Base-by-base conservation (phyloP, 148 eudicot species). In the Mesembryanthemum crystallinum region DNA sequence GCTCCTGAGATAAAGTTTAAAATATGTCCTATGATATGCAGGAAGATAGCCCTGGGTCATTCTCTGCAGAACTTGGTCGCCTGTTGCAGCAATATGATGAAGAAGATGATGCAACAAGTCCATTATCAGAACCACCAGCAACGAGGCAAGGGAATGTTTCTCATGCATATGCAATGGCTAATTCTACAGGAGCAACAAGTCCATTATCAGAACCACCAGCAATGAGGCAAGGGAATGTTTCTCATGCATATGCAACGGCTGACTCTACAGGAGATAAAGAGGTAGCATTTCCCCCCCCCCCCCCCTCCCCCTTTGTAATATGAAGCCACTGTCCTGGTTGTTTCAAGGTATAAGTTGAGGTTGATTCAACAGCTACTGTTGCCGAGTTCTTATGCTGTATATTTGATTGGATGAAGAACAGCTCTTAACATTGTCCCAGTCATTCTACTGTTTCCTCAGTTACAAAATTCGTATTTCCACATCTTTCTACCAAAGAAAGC, bases 101-200 rank as follows among this genome's bases (percentile, higher is more conserved):
- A n/a, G n/a, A 78, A 80, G 88, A 86, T 76, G 88, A 86, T 72
- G 88, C 88, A 30, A 86, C 76, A 4, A 86, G 88, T 81, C 75
- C 81, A 65, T 70, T 83, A 67, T 32, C 83, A 21, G 82, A 49
- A 35, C 80, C 61, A 43, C 43, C 77, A 29, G 39, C 55, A 61
- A 25, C 32, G 25, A 77, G 42, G 28, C 74, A 72, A 76, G 82
- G 77, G 39, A 63, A 80, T 64, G 71, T 64, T 23, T 63, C 62
- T 61, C 68, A 74, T n/a, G n/a, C n/a, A n/a, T n/a, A n/a, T n/a
- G n/a, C n/a, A n/a, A n/a, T n/a, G n/a, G n/a, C n/a, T n/a, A n/a
- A n/a, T n/a, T n/a, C n/a, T n/a, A n/a, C n/a, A n/a, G n/a, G n/a
- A n/a, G 88, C 88, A 30, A 86, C 76, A 4, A 86, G 88, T 81